Conservation (phyloP, 331 rosid species). For the Quercus phellos region DNA sequence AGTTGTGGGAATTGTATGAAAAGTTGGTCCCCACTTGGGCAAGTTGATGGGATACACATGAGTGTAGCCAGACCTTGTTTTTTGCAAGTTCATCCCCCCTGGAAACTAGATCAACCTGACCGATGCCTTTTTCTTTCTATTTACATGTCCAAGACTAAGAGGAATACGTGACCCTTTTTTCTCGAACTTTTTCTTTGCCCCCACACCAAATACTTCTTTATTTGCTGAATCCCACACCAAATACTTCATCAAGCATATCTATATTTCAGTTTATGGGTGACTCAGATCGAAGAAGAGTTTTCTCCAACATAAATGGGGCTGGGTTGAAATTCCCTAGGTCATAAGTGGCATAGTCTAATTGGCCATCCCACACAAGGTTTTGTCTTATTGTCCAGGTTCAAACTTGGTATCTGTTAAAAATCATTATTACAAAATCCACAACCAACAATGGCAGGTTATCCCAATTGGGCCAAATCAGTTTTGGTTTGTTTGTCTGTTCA, state of each 20-base stretch:
- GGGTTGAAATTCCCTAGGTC: conserved; percentile 14
- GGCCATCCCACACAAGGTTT: not conserved
- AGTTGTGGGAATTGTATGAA: not conserved
- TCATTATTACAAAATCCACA: not conserved
- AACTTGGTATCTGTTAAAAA: not conserved
- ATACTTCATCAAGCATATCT: not conserved
- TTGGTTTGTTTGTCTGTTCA: conserved; percentile 14
- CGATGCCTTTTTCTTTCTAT: not conserved
- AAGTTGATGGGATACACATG: not conserved
- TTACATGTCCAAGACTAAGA: not conserved
- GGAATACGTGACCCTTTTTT: not conserved
- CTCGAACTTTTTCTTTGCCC: not conserved
- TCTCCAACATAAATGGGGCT: not conserved
- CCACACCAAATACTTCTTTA: not conserved
- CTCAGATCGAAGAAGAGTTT: not conserved
- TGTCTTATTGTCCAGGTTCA: not conserved
- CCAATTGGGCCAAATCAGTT: not conserved
- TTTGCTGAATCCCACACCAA: not conserved
- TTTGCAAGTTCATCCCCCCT: not conserved
- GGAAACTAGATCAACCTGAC: not conserved
- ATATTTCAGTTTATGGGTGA: not conserved
- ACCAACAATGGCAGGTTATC: conserved; percentile 8
- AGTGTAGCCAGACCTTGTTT: not conserved
- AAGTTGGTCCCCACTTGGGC: not conserved
- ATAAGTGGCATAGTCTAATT: not conserved